Conservation (phyloP, 495 filamentous ascomycete species). For the Hyaloscypha finlandica region DNA sequence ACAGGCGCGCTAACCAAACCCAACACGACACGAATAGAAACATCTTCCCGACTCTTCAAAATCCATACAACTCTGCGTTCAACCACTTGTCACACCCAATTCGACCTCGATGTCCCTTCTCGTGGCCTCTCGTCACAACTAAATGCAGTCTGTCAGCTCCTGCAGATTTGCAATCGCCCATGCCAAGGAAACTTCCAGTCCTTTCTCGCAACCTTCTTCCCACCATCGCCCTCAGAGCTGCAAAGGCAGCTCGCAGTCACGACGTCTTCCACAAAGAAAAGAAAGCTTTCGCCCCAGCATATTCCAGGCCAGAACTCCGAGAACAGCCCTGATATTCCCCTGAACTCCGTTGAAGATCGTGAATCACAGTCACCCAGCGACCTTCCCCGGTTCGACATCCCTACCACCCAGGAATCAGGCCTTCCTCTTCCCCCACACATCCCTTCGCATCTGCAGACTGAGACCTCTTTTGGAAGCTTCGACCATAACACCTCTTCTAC, state of each 20-base stretch:
- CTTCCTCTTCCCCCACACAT: conserved; percentile 43
- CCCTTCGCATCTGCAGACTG: conserved; percentile 50
- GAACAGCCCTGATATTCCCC: conserved; percentile 44
- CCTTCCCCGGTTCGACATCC: conserved; percentile 41
- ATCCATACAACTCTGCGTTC: neutral
- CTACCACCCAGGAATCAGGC: conserved; percentile 60
- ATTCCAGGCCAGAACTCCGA: conserved; percentile 38
- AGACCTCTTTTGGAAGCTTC: conserved; percentile 46
- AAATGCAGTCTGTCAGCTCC: conserved; percentile 25
- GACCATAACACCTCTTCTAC: conserved; percentile 53
- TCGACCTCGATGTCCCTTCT: conserved; percentile 9
- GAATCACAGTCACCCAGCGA: conserved; percentile 40
- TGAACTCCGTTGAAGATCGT: conserved; percentile 44
- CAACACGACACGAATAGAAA: conserved; percentile 1
- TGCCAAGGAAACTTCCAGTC: conserved; percentile 28
- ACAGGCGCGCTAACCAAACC: neutral
- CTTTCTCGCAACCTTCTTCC: conserved; percentile 20
- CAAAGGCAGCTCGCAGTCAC: conserved; percentile 72
- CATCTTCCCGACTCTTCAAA: conserved; percentile 1
- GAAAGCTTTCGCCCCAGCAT: conserved; percentile 68
- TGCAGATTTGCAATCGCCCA: conserved; percentile 20
- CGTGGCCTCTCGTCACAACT: neutral
- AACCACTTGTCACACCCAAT: neutral
- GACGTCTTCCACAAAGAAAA: conserved; percentile 90
- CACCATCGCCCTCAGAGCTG: conserved; percentile 24